A percentile compares a stretch with the other conserved stretches of the same genome.
Evolutionary conservation across 2,329 filamentous ascomycete species (phyloP).

Genomic region (Calcarisporium arbuscula): DNA sequence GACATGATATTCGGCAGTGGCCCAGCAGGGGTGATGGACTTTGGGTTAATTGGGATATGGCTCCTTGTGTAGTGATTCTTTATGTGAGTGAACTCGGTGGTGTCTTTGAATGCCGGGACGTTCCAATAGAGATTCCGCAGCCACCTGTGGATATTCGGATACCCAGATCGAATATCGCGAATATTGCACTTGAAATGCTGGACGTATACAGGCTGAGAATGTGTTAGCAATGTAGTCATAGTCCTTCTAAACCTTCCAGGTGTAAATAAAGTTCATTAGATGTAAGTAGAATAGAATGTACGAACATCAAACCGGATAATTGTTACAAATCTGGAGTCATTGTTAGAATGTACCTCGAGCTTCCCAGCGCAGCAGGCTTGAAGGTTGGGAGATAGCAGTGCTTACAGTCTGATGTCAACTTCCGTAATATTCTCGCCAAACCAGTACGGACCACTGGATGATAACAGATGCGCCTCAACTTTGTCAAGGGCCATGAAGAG

Average conservation of each 20-base stretch:
- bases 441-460: conserved; percentile 54
- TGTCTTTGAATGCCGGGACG: conserved; percentile 66
- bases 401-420: conserved; percentile 66
- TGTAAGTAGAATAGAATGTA: background rate
- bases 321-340: conserved; percentile 54
- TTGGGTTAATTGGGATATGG: conserved; percentile 58
- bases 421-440: conserved; percentile 72
- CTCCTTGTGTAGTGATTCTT: conserved; percentile 64
- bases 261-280: background rate
- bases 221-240: background rate
- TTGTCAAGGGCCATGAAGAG: conserved; percentile 73
- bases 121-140: conserved; percentile 80
- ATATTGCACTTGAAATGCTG: conserved; percentile 86
- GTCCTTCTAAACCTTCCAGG: too few species aligned
- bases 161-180: conserved; percentile 73
- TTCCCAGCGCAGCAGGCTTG: too few species aligned
- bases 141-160: conserved; percentile 74
- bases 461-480: conserved; percentile 61
- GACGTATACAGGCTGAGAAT: conserved; percentile 56
- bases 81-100: conserved; percentile 89
- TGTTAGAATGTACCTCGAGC: too few species aligned
- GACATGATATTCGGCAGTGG: conserved; percentile 75
- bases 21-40: conserved; percentile 73
- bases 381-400: background rate
- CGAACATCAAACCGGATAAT: conserved; percentile 59